Conservation (phyloP, 768 basidiomycete species). For the Gloeophyllum trabeum region DNA sequence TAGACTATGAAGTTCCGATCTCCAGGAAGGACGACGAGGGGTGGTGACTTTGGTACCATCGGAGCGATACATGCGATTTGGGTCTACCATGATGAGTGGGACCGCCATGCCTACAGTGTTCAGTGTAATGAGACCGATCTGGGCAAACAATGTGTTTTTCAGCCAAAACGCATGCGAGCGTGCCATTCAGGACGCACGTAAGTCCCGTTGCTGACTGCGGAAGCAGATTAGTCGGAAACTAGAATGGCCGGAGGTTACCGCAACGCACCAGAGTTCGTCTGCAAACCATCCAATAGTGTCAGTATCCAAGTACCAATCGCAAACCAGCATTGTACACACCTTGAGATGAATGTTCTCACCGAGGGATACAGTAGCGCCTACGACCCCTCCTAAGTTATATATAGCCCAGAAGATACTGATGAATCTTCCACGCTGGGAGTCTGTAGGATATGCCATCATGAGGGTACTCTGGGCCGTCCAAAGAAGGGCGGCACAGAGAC, state of each 20-base stretch:
- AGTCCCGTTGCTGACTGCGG: constrained; percentile 63
- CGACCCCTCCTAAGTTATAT: constrained; percentile 74
- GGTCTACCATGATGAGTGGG: constrained; percentile 63
- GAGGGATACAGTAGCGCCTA: constrained; percentile 67
- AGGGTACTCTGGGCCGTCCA: constrained; percentile 84
- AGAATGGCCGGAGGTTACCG: too few species aligned
- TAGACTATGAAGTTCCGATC: constrained; percentile 60
- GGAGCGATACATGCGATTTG: constrained; percentile 58
- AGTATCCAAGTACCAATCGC: too few species aligned
- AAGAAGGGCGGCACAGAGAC: constrained; percentile 57
- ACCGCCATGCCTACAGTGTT: constrained; percentile 58
- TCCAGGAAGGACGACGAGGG: constrained; percentile 67
- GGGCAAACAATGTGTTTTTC: too few species aligned
- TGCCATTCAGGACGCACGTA: too few species aligned
- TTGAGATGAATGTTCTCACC: constrained; percentile 56
- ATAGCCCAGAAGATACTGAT: constrained; percentile 79
- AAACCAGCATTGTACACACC: too few species aligned
- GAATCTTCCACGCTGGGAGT: constrained; percentile 63
- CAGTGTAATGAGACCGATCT: constrained; percentile 69
- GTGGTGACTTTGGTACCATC: constrained; percentile 61
- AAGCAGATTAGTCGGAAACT: too few species aligned
- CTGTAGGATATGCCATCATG: constrained; percentile 78
- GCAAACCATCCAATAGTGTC: too few species aligned
- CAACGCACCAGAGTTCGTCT: too few species aligned
- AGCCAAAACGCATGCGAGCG: too few species aligned